Evolutionary conservation across 163 green algal genomes (phyloP).

Genomic region (Scenedesmus sp.): DNA sequence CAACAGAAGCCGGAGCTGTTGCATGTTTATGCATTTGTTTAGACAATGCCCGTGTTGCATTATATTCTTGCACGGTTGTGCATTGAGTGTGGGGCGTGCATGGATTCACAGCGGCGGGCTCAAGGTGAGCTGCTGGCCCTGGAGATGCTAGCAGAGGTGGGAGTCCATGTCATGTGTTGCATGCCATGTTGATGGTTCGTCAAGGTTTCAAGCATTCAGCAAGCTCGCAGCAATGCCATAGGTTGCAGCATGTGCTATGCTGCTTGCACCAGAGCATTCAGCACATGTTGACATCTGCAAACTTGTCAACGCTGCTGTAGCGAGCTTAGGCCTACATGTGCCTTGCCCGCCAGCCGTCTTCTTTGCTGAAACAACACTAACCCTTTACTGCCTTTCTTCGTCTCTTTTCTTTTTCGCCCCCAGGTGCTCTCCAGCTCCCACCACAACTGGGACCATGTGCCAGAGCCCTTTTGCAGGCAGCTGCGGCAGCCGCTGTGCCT

Average conservation of each 20-base stretch:
- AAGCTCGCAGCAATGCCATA: too few species aligned
- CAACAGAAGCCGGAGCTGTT: slow-evolving; percentile 15
- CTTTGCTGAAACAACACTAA: not conserved
- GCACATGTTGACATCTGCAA: not conserved
- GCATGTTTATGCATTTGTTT: too few species aligned
- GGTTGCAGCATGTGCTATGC: not conserved
- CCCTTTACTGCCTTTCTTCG: not conserved
- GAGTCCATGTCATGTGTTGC: too few species aligned
- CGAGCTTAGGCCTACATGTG: not conserved
- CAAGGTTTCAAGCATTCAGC: too few species aligned
- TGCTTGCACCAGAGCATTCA: not conserved
- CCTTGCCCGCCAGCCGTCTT: not conserved
- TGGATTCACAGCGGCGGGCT: too few species aligned
- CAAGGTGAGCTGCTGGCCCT: too few species aligned
- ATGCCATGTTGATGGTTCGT: too few species aligned
- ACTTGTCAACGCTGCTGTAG: not conserved
- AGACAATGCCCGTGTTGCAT: too few species aligned
- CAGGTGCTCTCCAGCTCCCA: slow-evolving; percentile 57
- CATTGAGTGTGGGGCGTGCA: too few species aligned
- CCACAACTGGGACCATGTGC: slow-evolving; percentile 82
- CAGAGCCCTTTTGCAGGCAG: slow-evolving; percentile 77
- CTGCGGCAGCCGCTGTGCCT: slow-evolving; percentile 90
- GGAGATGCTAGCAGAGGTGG: too few species aligned
- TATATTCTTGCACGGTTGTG: too few species aligned
- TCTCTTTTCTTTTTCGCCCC: not conserved